Base-by-base conservation (phyloP, 164 flowering plant species). In the Litsea cubeba region DNA sequence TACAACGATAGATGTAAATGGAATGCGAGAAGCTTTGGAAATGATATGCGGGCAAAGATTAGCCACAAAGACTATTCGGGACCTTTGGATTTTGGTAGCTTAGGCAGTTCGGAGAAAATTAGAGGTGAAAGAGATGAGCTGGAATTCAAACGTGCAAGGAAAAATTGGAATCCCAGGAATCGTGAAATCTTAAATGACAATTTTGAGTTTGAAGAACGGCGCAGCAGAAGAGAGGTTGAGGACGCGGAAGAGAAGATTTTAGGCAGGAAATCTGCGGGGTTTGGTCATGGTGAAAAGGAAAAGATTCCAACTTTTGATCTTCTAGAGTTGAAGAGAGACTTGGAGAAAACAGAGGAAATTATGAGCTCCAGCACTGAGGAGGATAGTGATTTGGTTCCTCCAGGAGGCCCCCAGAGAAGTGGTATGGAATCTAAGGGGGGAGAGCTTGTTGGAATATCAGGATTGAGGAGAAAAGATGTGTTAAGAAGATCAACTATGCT, bases 401-500 rank as follows among this genome's bases (percentile, higher is more conserved):
- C 51, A 20, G 75, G 72, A 60, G 76, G 76, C 51, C 40, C 72
- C 14, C n/a, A 17, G 25, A 23, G 70, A 1, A 77, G 25, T 58
- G 76, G 28, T 28, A 67, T 70, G 40, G 71, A 76, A 62, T 25
- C 73, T 40, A 78, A 76, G 65, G 78, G 79, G 6, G 77, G 65
- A 68, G 62, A 71, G 70, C 20, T 50, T 2, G 72, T 25, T 62
- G 81, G 76, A 18, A 74, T 62, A 50, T 17, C 11, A 65, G 75
- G 65, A 20, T 74, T 78, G 76, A 82, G 82, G 35, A 76, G 82
- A 69, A 87, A 79, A 46, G 90, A 87, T 74, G 67, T 82, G 74
- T 72, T 89, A 79, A 85, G 76, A 82, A 88, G 98, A 75, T 87
- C 92, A 12, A 88, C 69, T 63, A 50, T 93, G 72, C 72, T 93